These are phyloP conservation scores for Bertia moriformis DNA, from an alignment of 2,329 filamentous ascomycete species.

Conservation along the genomic window DNA sequence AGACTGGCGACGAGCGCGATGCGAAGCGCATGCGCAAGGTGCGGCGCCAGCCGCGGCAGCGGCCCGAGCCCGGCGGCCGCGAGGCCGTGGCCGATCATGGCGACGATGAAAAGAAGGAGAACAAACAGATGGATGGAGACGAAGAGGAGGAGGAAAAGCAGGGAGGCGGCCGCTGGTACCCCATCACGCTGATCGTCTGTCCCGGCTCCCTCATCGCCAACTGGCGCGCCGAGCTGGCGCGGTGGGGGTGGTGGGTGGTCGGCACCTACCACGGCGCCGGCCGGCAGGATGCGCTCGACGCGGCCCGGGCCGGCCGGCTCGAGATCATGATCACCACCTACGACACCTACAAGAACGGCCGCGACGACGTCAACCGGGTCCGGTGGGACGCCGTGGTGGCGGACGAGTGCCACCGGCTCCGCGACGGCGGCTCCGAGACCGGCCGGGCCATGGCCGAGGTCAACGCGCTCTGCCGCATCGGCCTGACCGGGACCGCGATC, in stretches of 20 bases:
- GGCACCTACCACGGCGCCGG: constrained; percentile 63
- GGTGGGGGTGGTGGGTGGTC: constrained; percentile 93
- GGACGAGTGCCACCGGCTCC: constrained; percentile 84
- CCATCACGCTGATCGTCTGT: constrained; percentile 70
- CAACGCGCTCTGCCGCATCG: constrained; percentile 83
- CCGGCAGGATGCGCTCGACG: constrained; percentile 56
- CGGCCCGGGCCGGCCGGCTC: constrained; percentile 60
- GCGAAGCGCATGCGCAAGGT: constrained; percentile 77
- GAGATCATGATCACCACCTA: constrained; percentile 96
- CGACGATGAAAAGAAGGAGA: too few relatives aligned
- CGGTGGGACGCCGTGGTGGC: constrained; percentile 90
- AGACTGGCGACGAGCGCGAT: constrained; percentile 79
- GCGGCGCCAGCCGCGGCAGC: too few relatives aligned
- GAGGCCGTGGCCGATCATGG: too few relatives aligned
- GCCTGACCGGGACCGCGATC: constrained; percentile 86
- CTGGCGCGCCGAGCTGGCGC: constrained; percentile 72
- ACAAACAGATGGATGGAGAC: too few relatives aligned
- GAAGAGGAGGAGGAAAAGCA: too few relatives aligned
- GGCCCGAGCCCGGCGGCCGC: too few relatives aligned
- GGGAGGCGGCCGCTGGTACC: constrained; percentile 61
- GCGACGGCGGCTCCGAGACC: constrained; percentile 62
- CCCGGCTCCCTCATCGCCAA: constrained; percentile 80
- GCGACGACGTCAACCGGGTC: constrained; percentile 62
- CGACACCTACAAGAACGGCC: constrained; percentile 69
- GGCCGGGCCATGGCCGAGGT: constrained; percentile 79